phyloP scores from a whole-genome alignment of 768 basidiomycete species.

The Lactarius deliciosus region DNA sequence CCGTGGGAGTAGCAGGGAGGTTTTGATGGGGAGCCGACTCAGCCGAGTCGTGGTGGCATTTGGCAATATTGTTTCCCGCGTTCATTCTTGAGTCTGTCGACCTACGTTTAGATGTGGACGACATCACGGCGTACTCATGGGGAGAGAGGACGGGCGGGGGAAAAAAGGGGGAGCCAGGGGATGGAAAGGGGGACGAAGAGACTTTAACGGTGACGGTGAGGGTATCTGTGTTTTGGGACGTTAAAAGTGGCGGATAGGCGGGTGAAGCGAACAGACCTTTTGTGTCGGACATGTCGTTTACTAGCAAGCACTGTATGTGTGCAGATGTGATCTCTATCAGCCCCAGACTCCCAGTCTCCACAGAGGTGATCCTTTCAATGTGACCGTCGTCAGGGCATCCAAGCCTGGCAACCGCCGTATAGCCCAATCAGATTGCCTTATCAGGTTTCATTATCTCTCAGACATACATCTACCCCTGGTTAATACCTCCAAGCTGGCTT shows the following conservation, averaged over 20 bases:
- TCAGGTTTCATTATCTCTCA: constrained; percentile 10
- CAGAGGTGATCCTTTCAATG: neutral
- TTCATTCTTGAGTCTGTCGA: constrained; percentile 26
- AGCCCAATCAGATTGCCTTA: neutral
- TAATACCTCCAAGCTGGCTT: constrained; percentile 28
- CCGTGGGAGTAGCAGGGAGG: constrained; percentile 5
- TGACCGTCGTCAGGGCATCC: constrained; percentile 16
- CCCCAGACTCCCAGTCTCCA: too few species aligned
- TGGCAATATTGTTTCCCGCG: constrained; percentile 20
- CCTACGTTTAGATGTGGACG: constrained; percentile 36
- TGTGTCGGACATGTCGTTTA: constrained; percentile 22
- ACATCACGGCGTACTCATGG: constrained; percentile 65
- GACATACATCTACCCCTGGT: neutral
- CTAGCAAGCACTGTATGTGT: neutral
- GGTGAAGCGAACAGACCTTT: constrained; percentile 22
- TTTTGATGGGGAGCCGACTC: constrained; percentile 13
- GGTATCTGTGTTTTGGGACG: constrained; percentile 14
- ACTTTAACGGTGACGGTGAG: constrained; percentile 37
- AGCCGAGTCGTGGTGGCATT: constrained; percentile 22
- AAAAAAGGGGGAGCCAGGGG: constrained; percentile 64
- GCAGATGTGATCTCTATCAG: too few species aligned
- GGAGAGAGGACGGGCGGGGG: constrained; percentile 65
- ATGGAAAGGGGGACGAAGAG: constrained; percentile 52
- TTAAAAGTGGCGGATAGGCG: constrained; percentile 6
- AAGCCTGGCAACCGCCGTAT: constrained; percentile 12